Evolutionary conservation across 768 basidiomycete species (phyloP).

Genomic region (Rhodocollybia butyracea): DNA sequence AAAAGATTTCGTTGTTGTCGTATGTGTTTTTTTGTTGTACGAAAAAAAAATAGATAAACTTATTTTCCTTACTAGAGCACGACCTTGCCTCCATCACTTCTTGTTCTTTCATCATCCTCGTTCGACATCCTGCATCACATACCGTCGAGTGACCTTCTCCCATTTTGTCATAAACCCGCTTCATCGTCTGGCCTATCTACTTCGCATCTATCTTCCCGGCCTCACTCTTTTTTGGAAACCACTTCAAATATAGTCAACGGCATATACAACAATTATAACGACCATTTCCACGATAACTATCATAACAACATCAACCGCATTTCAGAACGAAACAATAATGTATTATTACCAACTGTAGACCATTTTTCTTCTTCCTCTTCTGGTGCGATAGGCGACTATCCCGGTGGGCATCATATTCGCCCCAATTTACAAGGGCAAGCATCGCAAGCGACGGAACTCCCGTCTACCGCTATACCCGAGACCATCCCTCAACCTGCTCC

Average conservation of each 20-base stretch:
- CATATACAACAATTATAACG: constrained; percentile 13
- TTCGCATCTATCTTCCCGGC: constrained; percentile 9
- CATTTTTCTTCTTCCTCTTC: neutral
- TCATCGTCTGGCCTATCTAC: constrained; percentile 11
- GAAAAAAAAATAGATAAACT: neutral
- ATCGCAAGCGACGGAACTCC: neutral
- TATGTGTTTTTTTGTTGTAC: constrained; percentile 32
- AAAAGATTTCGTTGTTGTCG: constrained; percentile 52
- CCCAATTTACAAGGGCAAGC: constrained; percentile 1
- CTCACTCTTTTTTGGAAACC: constrained; percentile 9
- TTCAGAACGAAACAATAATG: constrained; percentile 22
- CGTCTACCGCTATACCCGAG: constrained; percentile 5
- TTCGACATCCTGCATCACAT: constrained; percentile 51
- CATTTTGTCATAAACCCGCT: constrained; percentile 36
- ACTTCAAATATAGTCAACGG: constrained; percentile 12
- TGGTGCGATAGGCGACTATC: neutral
- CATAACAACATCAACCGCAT: constrained; percentile 12
- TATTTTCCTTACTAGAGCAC: constrained; percentile 43
- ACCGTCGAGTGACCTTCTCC: constrained; percentile 39
- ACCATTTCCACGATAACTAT: constrained; percentile 15
- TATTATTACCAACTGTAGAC: constrained; percentile 29
- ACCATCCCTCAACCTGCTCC: constrained; percentile 32
- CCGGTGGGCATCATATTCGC: constrained; percentile 1
- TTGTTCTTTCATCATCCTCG: constrained; percentile 53
- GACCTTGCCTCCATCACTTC: constrained; percentile 49